These are phyloP conservation scores for Debaryomyces tyrocola DNA, from an alignment of 805 yeast species.

Conservation along the genomic window DNA sequence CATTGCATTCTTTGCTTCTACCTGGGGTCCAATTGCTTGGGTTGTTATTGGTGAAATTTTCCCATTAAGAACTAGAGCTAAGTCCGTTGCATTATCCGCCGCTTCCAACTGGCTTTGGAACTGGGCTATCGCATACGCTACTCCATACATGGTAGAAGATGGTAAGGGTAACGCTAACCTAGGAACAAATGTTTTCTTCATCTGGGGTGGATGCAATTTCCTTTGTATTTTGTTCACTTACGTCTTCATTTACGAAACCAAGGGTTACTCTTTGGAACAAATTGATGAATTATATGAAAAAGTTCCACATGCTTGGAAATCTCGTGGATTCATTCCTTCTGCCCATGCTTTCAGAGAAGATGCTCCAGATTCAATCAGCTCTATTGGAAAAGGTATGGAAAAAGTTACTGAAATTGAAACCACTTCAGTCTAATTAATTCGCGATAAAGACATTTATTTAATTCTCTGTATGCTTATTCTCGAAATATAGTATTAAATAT, in stretches of 20 bases:
- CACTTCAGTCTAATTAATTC: conserved; percentile 19
- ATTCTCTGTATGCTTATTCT: no score
- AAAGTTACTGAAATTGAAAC: conserved; percentile 27
- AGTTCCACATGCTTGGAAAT: conserved; percentile 37
- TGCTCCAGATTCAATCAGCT: conserved; percentile 9
- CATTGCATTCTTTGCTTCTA: conserved; percentile 66
- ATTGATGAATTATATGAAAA: conserved; percentile 67
- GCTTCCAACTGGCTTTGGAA: conserved; percentile 68
- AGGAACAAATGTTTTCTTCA: conserved; percentile 56
- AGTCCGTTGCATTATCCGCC: conserved; percentile 63
- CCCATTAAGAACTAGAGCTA: conserved; percentile 63
- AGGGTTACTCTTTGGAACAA: conserved; percentile 80
- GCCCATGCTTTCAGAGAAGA: conserved; percentile 35
- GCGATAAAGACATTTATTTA: no score
- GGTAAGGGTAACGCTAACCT: conserved; percentile 41
- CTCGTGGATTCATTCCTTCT: conserved; percentile 54
- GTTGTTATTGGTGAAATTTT: conserved; percentile 67
- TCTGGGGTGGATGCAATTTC: conserved; percentile 66
- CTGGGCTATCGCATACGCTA: conserved; percentile 61
- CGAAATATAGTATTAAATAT: no score
- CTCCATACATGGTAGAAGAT: conserved; percentile 57
- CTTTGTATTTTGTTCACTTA: conserved; percentile 60
- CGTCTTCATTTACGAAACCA: conserved; percentile 75
- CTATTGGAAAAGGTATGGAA: conserved; percentile 21
- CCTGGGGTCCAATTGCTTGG: conserved; percentile 76